Percentiles rank a stretch among this genome's conserved stretches.
These are phyloP conservation scores for Pyronema omphalodes DNA, from an alignment of 495 filamentous ascomycete genomes.

Conservation along the genomic window DNA sequence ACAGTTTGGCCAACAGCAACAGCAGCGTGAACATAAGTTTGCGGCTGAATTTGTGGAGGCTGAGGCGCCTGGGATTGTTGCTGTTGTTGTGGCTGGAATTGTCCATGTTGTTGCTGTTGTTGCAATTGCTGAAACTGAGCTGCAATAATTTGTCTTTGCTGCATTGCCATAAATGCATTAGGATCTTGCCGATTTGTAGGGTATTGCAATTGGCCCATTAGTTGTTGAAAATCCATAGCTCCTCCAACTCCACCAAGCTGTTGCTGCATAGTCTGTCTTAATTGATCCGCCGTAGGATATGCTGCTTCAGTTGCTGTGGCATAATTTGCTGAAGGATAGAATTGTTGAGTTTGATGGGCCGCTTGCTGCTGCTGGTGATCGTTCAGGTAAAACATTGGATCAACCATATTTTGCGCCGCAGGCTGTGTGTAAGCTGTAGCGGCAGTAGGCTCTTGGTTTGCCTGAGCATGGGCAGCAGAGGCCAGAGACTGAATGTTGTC, in stretches of 20 bases:
- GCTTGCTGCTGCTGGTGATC: constrained; percentile 16
- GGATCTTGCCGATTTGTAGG: not conserved
- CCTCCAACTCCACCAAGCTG: constrained; percentile 10
- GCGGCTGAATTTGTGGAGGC: constrained; percentile 8
- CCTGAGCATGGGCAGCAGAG: constrained; percentile 19
- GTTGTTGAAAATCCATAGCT: constrained; percentile 17
- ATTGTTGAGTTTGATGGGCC: constrained; percentile 13
- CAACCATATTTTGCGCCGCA: constrained; percentile 12
- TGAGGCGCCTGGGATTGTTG: constrained; percentile 11
- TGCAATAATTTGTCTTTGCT: constrained; percentile 15
- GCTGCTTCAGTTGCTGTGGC: constrained; percentile 7
- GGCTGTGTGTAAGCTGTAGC: constrained; percentile 4
- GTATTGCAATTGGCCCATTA: constrained; percentile 19
- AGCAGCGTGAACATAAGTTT: not conserved
- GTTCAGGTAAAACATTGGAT: constrained; percentile 23
- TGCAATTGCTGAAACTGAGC: constrained; percentile 11
- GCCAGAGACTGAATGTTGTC: constrained; percentile 23
- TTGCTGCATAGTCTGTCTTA: constrained; percentile 18
- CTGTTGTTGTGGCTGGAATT: constrained; percentile 2
- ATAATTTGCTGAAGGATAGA: constrained; percentile 18
- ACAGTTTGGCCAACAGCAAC: not conserved
- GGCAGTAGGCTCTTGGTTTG: constrained; percentile 17
- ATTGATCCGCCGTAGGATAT: constrained; percentile 18
- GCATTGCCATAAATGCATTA: constrained; percentile 10
- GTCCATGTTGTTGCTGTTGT: constrained; percentile 12